Conservation (phyloP, 495 filamentous ascomycete genomes). For the Bacidia rubella region DNA sequence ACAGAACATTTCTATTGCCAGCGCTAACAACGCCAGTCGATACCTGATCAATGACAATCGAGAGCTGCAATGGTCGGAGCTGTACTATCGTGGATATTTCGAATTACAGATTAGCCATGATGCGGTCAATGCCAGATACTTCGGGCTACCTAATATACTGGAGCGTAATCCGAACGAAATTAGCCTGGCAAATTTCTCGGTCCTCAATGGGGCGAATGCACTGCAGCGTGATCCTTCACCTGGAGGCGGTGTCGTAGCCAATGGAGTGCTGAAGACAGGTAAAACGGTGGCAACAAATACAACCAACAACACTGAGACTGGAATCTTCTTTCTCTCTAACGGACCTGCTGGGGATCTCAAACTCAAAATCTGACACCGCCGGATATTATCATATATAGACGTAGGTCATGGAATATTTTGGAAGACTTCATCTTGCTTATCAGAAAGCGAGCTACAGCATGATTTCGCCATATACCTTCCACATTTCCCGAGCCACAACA, state of each 20-base stretch:
- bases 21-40: conserved; percentile 28
- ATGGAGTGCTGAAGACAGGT: conserved; percentile 36
- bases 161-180: conserved; percentile 38
- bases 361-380: too few relatives aligned
- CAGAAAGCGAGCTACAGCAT: too few relatives aligned
- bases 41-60: conserved; percentile 37
- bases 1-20: conserved; percentile 33
- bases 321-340: conserved; percentile 15
- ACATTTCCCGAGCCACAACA: too few relatives aligned
- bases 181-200: conserved; percentile 44
- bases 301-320: conserved; percentile 33
- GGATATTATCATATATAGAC: too few relatives aligned
- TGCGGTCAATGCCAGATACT: conserved; percentile 40
- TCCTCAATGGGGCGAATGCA: conserved; percentile 40
- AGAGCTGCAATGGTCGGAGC: conserved; percentile 56
- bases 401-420: too few relatives aligned
- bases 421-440: too few relatives aligned
- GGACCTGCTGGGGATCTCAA: conserved; percentile 10
- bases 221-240: conserved; percentile 30
- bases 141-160: conserved; percentile 36
- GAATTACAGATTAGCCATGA: conserved; percentile 37
- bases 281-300: conserved; percentile 33
- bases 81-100: conserved; percentile 55
- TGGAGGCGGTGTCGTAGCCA: conserved; percentile 33
- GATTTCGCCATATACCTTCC: too few relatives aligned